Percentiles rank a stretch among this genome's conserved stretches.
phyloP scores from a whole-genome alignment of 2,329 filamentous ascomycete species.

The Diaporthe capsici region DNA sequence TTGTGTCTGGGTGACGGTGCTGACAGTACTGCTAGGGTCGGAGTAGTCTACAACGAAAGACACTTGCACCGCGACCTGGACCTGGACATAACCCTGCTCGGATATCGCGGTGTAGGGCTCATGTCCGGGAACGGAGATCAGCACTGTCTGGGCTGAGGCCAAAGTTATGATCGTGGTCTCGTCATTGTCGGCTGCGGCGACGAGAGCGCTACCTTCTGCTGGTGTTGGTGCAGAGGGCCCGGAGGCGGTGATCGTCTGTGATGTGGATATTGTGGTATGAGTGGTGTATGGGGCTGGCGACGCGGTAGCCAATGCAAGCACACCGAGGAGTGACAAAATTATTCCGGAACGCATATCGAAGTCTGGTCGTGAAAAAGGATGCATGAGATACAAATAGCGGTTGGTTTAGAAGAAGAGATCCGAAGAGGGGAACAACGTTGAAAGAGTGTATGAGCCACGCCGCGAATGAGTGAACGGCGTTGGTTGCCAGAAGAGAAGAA shows the following conservation, averaged over 20 bases:
- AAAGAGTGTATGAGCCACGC: background rate
- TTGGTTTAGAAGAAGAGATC: background rate
- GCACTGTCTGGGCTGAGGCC: background rate
- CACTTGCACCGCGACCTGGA: background rate
- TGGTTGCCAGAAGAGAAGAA: background rate
- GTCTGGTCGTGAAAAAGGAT: background rate
- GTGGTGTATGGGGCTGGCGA: background rate
- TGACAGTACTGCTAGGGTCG: background rate
- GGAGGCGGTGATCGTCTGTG: background rate
- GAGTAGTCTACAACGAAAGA: background rate
- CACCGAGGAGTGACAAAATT: background rate
- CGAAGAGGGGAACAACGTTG: rapidly evolving
- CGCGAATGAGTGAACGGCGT: background rate
- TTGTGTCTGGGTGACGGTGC: background rate
- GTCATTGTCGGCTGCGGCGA: background rate
- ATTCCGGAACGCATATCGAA: background rate
- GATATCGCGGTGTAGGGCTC: background rate
- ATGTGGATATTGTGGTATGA: background rate
- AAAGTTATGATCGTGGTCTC: constrained; percentile 5
- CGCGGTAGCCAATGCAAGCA: background rate
- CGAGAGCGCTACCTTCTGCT: background rate
- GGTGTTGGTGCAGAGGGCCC: background rate
- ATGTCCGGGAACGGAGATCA: background rate
- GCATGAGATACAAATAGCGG: background rate
- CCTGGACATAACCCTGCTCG: constrained; percentile 12